Evolutionary conservation across 352 stramenopile species (phyloP), one percentile per base, ranked within the genome.

Genomic region (Bremia lactucae): DNA sequence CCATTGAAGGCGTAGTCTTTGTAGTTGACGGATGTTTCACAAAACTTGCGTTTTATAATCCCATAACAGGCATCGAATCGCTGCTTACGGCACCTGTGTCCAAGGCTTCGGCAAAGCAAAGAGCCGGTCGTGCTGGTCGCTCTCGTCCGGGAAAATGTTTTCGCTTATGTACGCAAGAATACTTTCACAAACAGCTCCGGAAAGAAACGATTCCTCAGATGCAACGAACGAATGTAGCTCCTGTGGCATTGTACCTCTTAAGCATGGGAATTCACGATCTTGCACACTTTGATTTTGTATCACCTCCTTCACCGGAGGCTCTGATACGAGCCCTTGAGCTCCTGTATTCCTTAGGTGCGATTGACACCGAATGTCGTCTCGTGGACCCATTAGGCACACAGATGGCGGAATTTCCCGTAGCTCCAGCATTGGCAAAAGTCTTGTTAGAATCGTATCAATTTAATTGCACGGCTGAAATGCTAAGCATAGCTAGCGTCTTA

Each of bases 331-430:
- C 73, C 3, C 38, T 91, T 4, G 75, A 88, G 49, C 34, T 85
- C 14, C 31, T 88, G 40, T 87, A 75, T 40, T 80, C 73, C 2
- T 49, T 91, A 1, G 73, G 75, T 22, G 78, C 72, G 4, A 74
- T 91, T 21, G 55, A 80, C 29, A 51, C 65, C 1, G 43, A 68
- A 0, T 83, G 73, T 43, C 65, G 52, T 18, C 63, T 91, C 4
- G 49, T 83, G 0, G 78, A 91, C 16, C 59, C 72, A 13, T 62
- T 98, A 20, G 96, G 96, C 6, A 70, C 84, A 8, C 81, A 95
- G 24, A 98, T 99, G 92, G 83, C 78, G 28, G 90, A 98, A 49
- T 99, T 98, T 58, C 96, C 96, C 4, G 65, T 99, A 13, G 95
- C 97, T 28, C 95, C 96, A 21, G 74, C 82, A 21, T 46, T 91